Evolutionary conservation across 2,329 filamentous ascomycete species (phyloP).

Genomic region (Cordyceps tenuipes): DNA sequence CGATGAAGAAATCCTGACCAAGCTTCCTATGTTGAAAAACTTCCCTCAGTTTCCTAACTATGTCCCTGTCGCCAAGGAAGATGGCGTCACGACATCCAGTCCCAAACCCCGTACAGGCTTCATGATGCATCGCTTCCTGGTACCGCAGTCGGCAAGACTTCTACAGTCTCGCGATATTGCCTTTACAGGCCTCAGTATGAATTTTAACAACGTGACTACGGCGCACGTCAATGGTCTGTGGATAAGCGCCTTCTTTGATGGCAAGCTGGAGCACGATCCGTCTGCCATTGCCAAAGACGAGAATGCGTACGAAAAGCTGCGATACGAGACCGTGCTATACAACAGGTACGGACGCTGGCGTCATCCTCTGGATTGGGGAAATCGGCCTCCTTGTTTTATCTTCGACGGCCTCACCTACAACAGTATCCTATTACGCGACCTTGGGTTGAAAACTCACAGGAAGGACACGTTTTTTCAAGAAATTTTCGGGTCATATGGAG

Average conservation of each 20-base stretch:
- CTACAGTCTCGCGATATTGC: constrained; percentile 32
- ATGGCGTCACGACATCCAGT: constrained; percentile 27
- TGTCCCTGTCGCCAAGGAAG: constrained; percentile 32
- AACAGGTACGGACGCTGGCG: constrained; percentile 62
- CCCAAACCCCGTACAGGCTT: constrained; percentile 26
- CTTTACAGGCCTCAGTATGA: constrained; percentile 35
- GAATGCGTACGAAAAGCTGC: constrained; percentile 30
- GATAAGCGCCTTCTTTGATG: constrained; percentile 52
- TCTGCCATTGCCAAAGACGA: constrained; percentile 1
- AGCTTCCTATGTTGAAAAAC: constrained; percentile 43
- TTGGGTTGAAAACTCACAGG: constrained; percentile 48
- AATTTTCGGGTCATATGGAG: constrained; percentile 44
- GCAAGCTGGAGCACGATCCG: constrained; percentile 14
- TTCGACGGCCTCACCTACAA: constrained; percentile 67
- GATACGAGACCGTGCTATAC: constrained; percentile 52
- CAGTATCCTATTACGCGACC: constrained; percentile 56
- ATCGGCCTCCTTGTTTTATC: constrained; percentile 54
- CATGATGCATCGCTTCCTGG: constrained; percentile 38
- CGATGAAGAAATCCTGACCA: constrained; percentile 44
- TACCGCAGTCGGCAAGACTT: constrained; percentile 29
- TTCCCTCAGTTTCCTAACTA: constrained; percentile 41
- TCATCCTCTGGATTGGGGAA: constrained; percentile 60
- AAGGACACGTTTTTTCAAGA: constrained; percentile 44
- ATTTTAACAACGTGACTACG: constrained; percentile 30
- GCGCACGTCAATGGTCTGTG: constrained; percentile 45